Evolutionary conservation across 306 rosid genomes (phyloP), one percentile per base, ranked within the genome.

Genomic region (Argentina anserina): DNA sequence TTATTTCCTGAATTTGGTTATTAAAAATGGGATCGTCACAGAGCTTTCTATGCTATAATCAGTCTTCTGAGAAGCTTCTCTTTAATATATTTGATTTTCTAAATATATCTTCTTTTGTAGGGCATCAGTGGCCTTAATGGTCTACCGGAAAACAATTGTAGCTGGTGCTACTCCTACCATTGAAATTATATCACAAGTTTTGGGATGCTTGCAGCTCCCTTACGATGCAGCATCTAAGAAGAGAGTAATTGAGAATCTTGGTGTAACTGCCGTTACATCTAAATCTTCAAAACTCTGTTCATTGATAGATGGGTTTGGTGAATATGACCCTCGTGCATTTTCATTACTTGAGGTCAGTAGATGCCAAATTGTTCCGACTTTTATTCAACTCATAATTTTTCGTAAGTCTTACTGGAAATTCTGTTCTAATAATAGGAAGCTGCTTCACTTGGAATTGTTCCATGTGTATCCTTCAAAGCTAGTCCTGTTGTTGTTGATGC

Each of bases 151-250:
- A 72, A 83, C 85, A 58, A 84, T 89, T 71, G 82, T 78, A 78
- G 90, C 91, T 76, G 89, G 97, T 75, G 81, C 78, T 64, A 75
- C 78, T 75, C 95, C 97, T 65, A 88, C 92, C 43, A 65, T 75
- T 78, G 96, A 91, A 71, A 77, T 88, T 71, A 52, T 91, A 75
- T 91, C 96, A 28, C 96, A 83, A 83, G 84, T 94, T 66, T 77
- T 94, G 84, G 99, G 99, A 81, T 94, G 99, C 89, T 75, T 94
- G 84, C 87, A 77, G 74, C 80, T 91, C 78, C 97, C 97, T n/a
- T 76, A 41, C 6, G 96, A 89, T 62, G 56, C 74, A 40, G 81
- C 86, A 17, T 74, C 88, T 70, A 91, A 87, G 84, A 65, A 63
- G 64, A 87, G 86, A 75, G 91, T 94, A 62, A 82, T 88, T 75